Evolutionary conservation across 2,329 filamentous ascomycete genomes (phyloP), one percentile per base, ranked within the genome.

Genomic region (Colletotrichum echinochloae): DNA sequence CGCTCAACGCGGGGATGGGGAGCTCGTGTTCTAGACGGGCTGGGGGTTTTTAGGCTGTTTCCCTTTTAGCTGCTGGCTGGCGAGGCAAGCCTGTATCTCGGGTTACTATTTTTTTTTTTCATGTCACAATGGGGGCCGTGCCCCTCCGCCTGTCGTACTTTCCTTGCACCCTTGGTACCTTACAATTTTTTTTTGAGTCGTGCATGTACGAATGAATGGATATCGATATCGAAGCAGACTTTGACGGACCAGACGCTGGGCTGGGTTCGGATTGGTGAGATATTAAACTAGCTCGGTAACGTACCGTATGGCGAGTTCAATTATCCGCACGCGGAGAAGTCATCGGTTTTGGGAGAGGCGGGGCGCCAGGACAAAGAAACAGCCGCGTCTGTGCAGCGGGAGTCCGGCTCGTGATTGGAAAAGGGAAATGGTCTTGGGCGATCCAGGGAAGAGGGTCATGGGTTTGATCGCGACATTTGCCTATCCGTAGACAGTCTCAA

Each of bases 191-290:
- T 11, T 33, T 30, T 18, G 5, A 55, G 33, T 55, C 26, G 35
- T n/a, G n/a, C 35, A 39, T 23, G 30, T 18, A 23, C 18, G 35
- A 1, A 26, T 28, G n/a, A 1, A 35, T 14, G 26, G 14, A n/a
- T 20, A 39, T 16, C n/a, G 14, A n/a, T 20, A 39, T 16, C n/a
- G 30, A 37, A 37, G 52, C 6, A 51, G 33, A 35, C 54, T 28
- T 28, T 20, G 23, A 51, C 33, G 41, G 62, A 39, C 52, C 41
- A 23, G 44, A 60, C 20, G 54, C 33, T 59, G 28, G 46, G 60
- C 49, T 67, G 44, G 20, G 41, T 64, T 57, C 41, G 60, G 51
- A 51, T 51, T 44, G 52, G 65, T n/a, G 51, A 37, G 28, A 41
- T 20, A 33, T 51, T 54, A 46, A 11, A 46, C 9, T 46, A 51